Base-by-base conservation (phyloP, 2,329 filamentous ascomycete genomes). In the Talaromyces marneffei region DNA sequence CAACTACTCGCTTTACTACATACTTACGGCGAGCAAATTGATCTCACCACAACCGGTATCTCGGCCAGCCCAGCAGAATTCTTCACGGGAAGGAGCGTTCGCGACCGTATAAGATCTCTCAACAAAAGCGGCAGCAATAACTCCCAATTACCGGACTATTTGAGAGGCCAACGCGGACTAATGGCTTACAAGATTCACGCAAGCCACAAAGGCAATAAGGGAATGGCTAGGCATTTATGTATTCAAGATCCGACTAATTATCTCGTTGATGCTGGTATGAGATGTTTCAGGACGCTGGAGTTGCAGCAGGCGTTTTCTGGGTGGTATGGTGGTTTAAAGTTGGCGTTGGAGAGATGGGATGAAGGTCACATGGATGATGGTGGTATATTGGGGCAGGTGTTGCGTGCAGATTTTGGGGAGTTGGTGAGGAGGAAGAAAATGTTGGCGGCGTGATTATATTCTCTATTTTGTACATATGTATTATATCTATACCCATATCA, bases 181-280 rank as follows among this genome's bases (percentile, higher is more conserved):
- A 69, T 73, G 12, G 72, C 68, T 35, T 65, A 68, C 23, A 74
- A 74, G 62, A 63, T 66, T 62, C 67, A 66, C 40, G 66, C 76
- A 70, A 64, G 74, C 65, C 12, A 74, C 5, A 69, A 64, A 44
- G 63, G 68, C n/a, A 75, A 75, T 48, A 16, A 50, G 0, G 58
- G 61, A 18, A 62, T 63, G 16, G 67, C 69, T 4, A 65, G 76
- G 59, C 72, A 82, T 55, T 74, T 87, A 55, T 82, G 76, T 62
- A 73, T 87, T 14, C 83, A 85, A 70, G 84, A 87, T 66, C 85
- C 85, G 0, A 81, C 82, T 7, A 79, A 86, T 66, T 76, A 78
- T 20, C 76, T 77, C 66, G 85, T 85, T 68, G 82, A 87, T 66
- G 75, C 87, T 0, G 85, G 85, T 35, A 72, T 74, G 46, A 78